Evolutionary conservation across 2,329 filamentous ascomycete species (phyloP).

Genomic region (Phialocephala subalpina): DNA sequence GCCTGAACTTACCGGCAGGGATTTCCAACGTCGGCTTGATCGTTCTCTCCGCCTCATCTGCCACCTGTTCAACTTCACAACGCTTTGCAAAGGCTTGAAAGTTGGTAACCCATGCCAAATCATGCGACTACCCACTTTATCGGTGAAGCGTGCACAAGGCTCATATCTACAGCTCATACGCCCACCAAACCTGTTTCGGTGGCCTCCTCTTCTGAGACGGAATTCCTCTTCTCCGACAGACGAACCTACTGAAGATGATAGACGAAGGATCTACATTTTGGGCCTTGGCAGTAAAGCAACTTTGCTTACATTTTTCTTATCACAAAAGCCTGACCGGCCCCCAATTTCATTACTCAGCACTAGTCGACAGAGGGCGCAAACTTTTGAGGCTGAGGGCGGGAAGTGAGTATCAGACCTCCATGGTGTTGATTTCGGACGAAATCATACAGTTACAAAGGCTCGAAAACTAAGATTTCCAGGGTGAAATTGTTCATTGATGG

Average conservation of each 20-base stretch:
- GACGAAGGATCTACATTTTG: not conserved
- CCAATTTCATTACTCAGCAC: not conserved
- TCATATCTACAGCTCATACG: too few species aligned
- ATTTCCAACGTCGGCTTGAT: too few species aligned
- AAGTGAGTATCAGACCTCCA: not conserved
- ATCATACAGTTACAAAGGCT: not conserved
- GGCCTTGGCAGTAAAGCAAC: not conserved
- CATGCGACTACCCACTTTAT: too few species aligned
- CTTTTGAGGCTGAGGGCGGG: not conserved
- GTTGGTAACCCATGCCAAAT: too few species aligned
- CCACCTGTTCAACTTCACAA: too few species aligned
- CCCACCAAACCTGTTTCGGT: too few species aligned
- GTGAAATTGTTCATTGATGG: not conserved
- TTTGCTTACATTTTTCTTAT: not conserved
- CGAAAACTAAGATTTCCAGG: not conserved
- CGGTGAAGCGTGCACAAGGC: too few species aligned
- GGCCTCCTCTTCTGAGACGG: too few species aligned
- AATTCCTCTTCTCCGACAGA: not conserved
- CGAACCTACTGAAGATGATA: not conserved
- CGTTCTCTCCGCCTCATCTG: too few species aligned
- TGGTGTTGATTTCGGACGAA: not conserved
- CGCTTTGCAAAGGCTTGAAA: too few species aligned
- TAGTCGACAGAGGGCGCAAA: not conserved
- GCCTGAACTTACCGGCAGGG: too few species aligned
- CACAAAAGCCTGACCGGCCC: not conserved